Evolutionary conservation across 768 basidiomycete species (phyloP).

Genomic region (Tulasnella sp.): DNA sequence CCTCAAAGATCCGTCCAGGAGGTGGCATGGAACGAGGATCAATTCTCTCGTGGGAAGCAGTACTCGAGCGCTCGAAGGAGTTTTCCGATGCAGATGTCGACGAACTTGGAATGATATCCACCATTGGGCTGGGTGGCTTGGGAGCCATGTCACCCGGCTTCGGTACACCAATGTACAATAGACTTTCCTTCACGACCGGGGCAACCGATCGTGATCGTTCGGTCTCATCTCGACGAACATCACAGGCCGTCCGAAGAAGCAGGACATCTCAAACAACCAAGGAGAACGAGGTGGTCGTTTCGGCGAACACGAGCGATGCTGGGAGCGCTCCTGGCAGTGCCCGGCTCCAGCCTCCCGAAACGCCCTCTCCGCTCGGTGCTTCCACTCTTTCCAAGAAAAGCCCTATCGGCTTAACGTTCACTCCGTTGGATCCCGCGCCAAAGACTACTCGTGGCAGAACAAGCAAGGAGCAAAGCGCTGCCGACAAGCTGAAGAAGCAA

Average conservation of each 20-base stretch:
- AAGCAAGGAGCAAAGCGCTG: neutral
- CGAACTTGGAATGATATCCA: conserved; percentile 25
- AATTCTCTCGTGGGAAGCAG: conserved; percentile 25
- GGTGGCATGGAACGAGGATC: conserved; percentile 20
- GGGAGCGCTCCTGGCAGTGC: conserved; percentile 10
- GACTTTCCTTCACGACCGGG: conserved; percentile 6
- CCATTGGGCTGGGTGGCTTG: conserved; percentile 2
- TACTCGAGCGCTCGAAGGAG: conserved; percentile 27
- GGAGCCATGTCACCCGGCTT: conserved; percentile 31
- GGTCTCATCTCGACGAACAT: conserved; percentile 14
- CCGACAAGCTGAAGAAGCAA: conserved; percentile 20
- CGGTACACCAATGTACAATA: conserved; percentile 25
- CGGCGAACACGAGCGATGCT: neutral
- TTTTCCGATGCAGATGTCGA: conserved; percentile 21
- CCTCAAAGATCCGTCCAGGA: neutral
- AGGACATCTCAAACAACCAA: neutral
- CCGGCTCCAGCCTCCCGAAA: conserved; percentile 9
- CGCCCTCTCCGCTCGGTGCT: conserved; percentile 21
- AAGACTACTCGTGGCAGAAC: neutral
- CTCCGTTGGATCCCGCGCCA: neutral
- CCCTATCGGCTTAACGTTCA: neutral
- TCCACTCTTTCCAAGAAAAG: neutral
- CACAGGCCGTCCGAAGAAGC: neutral
- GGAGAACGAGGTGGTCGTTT: conserved; percentile 16
- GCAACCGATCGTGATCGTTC: conserved; percentile 4